Base-by-base conservation (phyloP, 306 rosid species). In the Fragaria vesca region DNA sequence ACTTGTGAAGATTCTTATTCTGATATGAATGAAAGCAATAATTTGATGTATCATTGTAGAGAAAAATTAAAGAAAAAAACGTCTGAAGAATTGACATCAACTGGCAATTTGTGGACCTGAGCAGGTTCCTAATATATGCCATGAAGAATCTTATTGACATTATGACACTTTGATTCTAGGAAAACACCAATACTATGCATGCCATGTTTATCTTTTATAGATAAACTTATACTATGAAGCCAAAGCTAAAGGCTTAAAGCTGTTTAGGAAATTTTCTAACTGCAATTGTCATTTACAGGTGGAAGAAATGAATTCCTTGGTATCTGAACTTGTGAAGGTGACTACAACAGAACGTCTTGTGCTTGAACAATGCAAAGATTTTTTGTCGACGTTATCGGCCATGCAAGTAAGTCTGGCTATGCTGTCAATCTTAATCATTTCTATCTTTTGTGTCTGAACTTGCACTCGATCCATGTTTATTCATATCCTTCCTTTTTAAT, bases 361-460 rank as follows among this genome's bases (percentile, higher is more conserved):
- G 83, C 97, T 92, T 60, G 96, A 90, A 75, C 97, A 90, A 61
- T 90, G 93, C 89, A 87, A 89, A 79, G 97, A 89, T 28, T 87
- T 87, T 76, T 90, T 92, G 86, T 92, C 96, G 45, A 87, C 92
- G 0, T 71, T 90, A 86, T 89, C 89, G 36, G 93, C 90, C 78
- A 83, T 87, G 93, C 93, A 92, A 93, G 97, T 92, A 76, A 76
- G 78, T 68, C 74, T n/a, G 72, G 48, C 76, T 21, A 6, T 66
- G 48, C 76, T 21, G 8, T 66, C 71, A 18, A 34, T 66, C 28
- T 38, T 66, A 36, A 7, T 38, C 40, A 16, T 61, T 69, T 30
- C 34, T 12, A 30, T 8, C 34, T 12, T 6, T 68, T 68, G 66
- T 61, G 34, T 82, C 28, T 66, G 57, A 7, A 54, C 20, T 72